Conservation (phyloP, 2,329 filamentous ascomycete species). For the Phialocephala subalpina region DNA sequence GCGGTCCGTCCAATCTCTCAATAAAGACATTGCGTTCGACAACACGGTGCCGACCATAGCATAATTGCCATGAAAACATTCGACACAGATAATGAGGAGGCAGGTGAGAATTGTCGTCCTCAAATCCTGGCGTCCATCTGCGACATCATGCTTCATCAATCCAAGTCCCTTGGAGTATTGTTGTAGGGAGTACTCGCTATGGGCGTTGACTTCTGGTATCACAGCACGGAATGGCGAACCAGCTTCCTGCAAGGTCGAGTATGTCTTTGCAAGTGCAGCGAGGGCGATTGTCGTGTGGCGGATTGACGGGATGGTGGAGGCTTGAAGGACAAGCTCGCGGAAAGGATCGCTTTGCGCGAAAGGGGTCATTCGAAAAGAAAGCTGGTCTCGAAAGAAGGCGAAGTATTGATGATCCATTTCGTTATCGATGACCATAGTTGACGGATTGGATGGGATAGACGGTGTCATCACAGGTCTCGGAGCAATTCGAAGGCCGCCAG, state of each 20-base stretch:
- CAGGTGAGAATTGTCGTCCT: constrained; percentile 29
- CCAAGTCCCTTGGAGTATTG: constrained; percentile 29
- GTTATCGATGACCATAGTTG: constrained; percentile 10
- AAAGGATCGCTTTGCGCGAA: constrained; percentile 17
- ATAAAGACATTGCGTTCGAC: constrained; percentile 26
- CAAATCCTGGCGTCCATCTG: constrained; percentile 20
- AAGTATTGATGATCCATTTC: constrained; percentile 26
- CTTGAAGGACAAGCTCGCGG: constrained; percentile 24
- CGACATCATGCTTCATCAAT: constrained; percentile 25
- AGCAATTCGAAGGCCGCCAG: background rate
- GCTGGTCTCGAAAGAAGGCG: constrained; percentile 27
- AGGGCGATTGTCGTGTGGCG: constrained; percentile 29
- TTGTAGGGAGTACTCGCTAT: constrained; percentile 12
- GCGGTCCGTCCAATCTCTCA: constrained; percentile 42
- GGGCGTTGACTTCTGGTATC: background rate
- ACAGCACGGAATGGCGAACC: background rate
- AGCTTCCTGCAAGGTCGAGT: constrained; percentile 11
- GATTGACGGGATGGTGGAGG: constrained; percentile 24
- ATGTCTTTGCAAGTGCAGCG: constrained; percentile 27
- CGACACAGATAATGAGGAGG: constrained; percentile 30
- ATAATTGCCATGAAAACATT: constrained; percentile 29
- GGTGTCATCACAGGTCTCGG: constrained; percentile 1
- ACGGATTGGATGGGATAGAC: background rate
- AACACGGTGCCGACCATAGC: constrained; percentile 26
- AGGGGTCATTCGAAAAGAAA: constrained; percentile 21